Percentiles rank a stretch among this genome's conserved stretches.
phyloP scores from a whole-genome alignment of 192 early-diverging fungal genomes.

The Rhizophlyctis rosea region DNA sequence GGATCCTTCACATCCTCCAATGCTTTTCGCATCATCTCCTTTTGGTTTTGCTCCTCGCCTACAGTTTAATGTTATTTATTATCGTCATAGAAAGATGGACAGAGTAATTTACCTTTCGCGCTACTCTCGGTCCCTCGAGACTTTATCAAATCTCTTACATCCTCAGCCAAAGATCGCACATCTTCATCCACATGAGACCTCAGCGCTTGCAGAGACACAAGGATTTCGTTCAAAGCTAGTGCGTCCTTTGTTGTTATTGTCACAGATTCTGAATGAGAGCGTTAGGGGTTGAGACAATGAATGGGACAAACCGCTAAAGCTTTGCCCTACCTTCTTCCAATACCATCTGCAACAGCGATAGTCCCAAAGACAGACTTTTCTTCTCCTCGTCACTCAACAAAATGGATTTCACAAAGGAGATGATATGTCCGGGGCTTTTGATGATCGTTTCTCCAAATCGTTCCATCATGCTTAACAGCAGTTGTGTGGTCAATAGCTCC shows the following conservation, averaged over 20 bases:
- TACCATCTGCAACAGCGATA: too few relatives aligned
- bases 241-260: slow-evolving; percentile 1
- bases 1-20: slow-evolving; percentile 74
- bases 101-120: slow-evolving; percentile 27
- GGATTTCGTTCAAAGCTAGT: slow-evolving; percentile 27
- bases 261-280: neutral
- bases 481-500: slow-evolving; percentile 33
- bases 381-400: slow-evolving; percentile 24
- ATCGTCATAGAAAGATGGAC: slow-evolving; percentile 51
- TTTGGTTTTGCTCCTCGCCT: slow-evolving; percentile 27
- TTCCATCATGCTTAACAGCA: slow-evolving; percentile 66
- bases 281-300: too few relatives aligned
- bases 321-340: slow-evolving; percentile 18
- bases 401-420: slow-evolving; percentile 39
- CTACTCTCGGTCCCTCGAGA: neutral
- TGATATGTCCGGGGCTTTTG: slow-evolving; percentile 69
- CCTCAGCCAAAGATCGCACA: slow-evolving; percentile 25
- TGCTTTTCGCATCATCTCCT: slow-evolving; percentile 66
- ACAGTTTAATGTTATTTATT: slow-evolving; percentile 24
- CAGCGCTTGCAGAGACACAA: slow-evolving; percentile 34
- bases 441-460: slow-evolving; percentile 71
- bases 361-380: slow-evolving; percentile 12
- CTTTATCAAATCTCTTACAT: slow-evolving; percentile 30
- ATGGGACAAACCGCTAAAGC: too few relatives aligned
- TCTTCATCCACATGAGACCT: slow-evolving; percentile 22